Percentiles rank a stretch among this genome's conserved stretches.
phyloP scores from a whole-genome alignment of 1,284 basidiomycete genomes.

The Trametes polyzona region DNA sequence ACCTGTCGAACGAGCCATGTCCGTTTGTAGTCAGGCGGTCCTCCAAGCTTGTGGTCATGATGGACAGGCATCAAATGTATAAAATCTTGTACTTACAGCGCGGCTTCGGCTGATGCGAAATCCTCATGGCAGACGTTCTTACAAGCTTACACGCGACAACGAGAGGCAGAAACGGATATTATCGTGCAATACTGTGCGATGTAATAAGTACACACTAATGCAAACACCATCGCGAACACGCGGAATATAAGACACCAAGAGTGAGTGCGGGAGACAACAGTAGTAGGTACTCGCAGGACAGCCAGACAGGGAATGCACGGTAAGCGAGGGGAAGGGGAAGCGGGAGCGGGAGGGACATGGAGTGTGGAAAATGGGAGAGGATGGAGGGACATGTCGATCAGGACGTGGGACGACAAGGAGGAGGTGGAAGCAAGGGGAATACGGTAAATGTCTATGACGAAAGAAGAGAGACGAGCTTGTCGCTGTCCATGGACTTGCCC shows the following conservation, averaged over 20 bases:
- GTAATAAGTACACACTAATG: slow-evolving; percentile 31
- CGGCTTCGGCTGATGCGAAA: no score
- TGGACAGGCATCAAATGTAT: no score
- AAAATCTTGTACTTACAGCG: no score
- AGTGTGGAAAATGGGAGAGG: no score
- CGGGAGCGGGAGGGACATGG: slow-evolving; percentile 7
- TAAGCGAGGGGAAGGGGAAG: neutral
- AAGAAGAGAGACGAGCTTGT: slow-evolving; percentile 62
- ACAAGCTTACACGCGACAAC: neutral
- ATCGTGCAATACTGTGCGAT: slow-evolving; percentile 29
- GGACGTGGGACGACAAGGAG: no score
- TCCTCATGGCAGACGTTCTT: neutral
- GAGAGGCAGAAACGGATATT: slow-evolving; percentile 23
- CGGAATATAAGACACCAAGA: slow-evolving; percentile 28
- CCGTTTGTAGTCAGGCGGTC: no score
- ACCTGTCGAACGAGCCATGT: no score
- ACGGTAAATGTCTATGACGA: no score
- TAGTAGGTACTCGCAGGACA: slow-evolving; percentile 11
- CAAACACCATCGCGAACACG: slow-evolving; percentile 27
- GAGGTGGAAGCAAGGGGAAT: no score
- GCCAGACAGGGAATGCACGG: slow-evolving; percentile 9
- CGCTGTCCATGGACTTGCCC: slow-evolving; percentile 59
- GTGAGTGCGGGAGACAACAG: slow-evolving; percentile 24
- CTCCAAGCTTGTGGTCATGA: no score
- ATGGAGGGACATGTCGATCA: no score